Conservation (phyloP, 2,329 filamentous ascomycete species). For the Aplosporella prunicola region DNA sequence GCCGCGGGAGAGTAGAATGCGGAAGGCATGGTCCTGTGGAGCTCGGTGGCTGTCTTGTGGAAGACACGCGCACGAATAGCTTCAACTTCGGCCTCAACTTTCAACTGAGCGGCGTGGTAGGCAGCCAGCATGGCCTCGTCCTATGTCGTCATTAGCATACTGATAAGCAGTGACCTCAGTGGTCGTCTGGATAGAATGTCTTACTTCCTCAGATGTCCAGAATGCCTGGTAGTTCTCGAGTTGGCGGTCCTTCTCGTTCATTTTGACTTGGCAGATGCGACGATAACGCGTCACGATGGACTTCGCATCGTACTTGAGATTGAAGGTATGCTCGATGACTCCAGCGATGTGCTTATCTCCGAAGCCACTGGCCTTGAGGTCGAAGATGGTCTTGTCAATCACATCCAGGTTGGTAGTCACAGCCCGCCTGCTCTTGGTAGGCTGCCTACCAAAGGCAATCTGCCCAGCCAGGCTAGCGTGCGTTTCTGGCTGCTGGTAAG, state of each 20-base stretch:
- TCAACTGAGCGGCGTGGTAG: conserved; percentile 34
- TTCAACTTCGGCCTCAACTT: conserved; percentile 11
- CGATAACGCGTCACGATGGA: conserved; percentile 40
- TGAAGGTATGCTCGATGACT: conserved; percentile 32
- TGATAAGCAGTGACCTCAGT: not conserved
- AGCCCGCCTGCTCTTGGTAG: conserved; percentile 3
- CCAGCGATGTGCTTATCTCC: conserved; percentile 36
- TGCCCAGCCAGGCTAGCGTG: not conserved
- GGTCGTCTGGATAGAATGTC: conserved; percentile 10
- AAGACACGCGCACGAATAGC: not conserved
- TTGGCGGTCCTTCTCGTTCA: conserved; percentile 34
- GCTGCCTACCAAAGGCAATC: not conserved
- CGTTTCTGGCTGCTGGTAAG: not conserved
- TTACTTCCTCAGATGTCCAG: conserved; percentile 42
- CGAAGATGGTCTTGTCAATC: conserved; percentile 39
- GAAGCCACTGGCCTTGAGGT: conserved; percentile 34
- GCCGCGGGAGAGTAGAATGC: not conserved
- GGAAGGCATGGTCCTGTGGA: not conserved
- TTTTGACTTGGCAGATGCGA: conserved; percentile 35
- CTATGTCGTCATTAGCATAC: conserved; percentile 19
- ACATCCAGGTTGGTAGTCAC: conserved; percentile 27
- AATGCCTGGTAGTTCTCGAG: conserved; percentile 39
- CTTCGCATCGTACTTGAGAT: conserved; percentile 36
- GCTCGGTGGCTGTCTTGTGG: not conserved
- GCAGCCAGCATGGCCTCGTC: conserved; percentile 36